Percentiles rank a stretch among this genome's conserved stretches.
These are phyloP conservation scores for Clonostachys chloroleuca DNA, from an alignment of 2,329 filamentous ascomycete species.

Conservation along the genomic window DNA sequence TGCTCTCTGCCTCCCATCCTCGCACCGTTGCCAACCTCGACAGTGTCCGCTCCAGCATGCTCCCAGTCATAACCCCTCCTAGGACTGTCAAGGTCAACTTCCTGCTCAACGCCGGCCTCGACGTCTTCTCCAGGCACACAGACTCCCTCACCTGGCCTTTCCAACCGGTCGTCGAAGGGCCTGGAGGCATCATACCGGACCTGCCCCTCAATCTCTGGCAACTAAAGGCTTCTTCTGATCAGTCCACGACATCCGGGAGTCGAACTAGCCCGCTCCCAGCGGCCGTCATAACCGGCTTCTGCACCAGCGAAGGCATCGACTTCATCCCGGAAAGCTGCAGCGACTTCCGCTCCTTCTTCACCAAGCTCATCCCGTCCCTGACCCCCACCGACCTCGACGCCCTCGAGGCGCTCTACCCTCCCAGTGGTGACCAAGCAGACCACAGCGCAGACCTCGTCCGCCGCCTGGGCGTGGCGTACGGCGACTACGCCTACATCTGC, in stretches of 20 bases:
- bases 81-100: constrained; percentile 21
- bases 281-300: constrained; percentile 62
- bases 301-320: constrained; percentile 62
- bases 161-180: constrained; percentile 60
- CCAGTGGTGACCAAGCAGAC: constrained; percentile 37
- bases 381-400: constrained; percentile 42
- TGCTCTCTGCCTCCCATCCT: constrained; percentile 47
- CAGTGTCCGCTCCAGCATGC: constrained; percentile 26
- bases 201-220: constrained; percentile 57
- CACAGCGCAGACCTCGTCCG: constrained; percentile 18
- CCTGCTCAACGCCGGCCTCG: constrained; percentile 41
- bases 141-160: constrained; percentile 54
- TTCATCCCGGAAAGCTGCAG: constrained; percentile 53
- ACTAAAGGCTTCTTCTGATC: constrained; percentile 12
- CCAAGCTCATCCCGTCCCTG: constrained; percentile 54
- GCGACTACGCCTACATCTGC: constrained; percentile 60
- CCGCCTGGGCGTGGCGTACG: constrained; percentile 56
- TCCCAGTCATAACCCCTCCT: background rate
- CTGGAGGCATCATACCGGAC: constrained; percentile 46
- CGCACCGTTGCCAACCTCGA: constrained; percentile 51
- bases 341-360: constrained; percentile 57
- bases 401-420: constrained; percentile 59
- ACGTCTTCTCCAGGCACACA: constrained; percentile 37
- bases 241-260: constrained; percentile 28
- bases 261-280: background rate